Evolutionary conservation across 495 filamentous ascomycete genomes (phyloP).

Genomic region (Bombardia bombarda): DNA sequence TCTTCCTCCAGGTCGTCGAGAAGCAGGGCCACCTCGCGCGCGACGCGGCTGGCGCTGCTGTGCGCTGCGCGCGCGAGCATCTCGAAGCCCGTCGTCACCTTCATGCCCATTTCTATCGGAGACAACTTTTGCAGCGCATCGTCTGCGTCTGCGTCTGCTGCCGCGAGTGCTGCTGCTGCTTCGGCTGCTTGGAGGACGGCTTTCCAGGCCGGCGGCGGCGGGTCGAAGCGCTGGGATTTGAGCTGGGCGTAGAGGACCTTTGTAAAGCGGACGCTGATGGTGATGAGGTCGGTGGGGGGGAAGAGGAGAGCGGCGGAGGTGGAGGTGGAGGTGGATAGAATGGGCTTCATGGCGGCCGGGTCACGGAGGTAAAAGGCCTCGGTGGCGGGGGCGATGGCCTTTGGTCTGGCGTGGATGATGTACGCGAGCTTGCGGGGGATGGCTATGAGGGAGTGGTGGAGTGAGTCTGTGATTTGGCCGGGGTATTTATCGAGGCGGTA

Average conservation of each 20-base stretch:
- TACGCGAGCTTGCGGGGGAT: constrained; percentile 80
- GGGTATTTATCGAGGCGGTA: constrained; percentile 81
- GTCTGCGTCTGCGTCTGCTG: background rate
- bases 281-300: constrained; percentile 70
- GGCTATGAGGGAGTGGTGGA: constrained; percentile 62
- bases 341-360: constrained; percentile 63
- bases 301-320: constrained; percentile 42
- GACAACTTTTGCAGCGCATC: constrained; percentile 24
- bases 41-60: constrained; percentile 53
- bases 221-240: constrained; percentile 74
- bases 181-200: constrained; percentile 18
- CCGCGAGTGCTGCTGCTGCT: constrained; percentile 3
- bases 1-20: constrained; percentile 60
- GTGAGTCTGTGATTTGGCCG: constrained; percentile 54
- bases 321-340: constrained; percentile 46
- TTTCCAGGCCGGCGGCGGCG: constrained; percentile 57
- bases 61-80: constrained; percentile 66
- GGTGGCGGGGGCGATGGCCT: constrained; percentile 69
- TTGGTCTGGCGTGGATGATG: constrained; percentile 63
- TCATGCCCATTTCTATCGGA: constrained; percentile 74
- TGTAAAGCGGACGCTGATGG: constrained; percentile 70
- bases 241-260: constrained; percentile 86
- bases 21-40: constrained; percentile 65
- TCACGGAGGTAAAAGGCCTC: constrained; percentile 94
- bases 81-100: constrained; percentile 83